phyloP scores from a whole-genome alignment of 2,329 filamentous ascomycete species.

The Xylaria multiplex region DNA sequence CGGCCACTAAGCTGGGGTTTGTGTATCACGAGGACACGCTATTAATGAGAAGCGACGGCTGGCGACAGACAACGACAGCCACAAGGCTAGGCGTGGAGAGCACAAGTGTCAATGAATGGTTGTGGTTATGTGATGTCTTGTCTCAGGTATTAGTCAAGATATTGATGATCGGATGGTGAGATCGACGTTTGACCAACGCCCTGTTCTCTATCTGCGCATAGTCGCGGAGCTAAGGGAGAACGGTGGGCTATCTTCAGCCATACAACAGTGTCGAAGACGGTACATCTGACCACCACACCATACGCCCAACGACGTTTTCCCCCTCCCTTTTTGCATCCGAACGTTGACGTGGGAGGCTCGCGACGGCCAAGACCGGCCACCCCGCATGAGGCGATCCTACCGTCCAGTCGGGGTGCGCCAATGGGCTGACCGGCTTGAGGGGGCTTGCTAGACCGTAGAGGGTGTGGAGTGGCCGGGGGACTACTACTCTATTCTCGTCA shows the following conservation, averaged over 20 bases:
- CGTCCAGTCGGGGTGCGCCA: conserved; percentile 21
- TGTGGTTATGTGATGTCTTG: neutral
- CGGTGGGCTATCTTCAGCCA: neutral
- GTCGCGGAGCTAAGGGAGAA: neutral
- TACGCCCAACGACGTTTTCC: neutral
- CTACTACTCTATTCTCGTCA: neutral
- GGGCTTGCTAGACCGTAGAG: conserved; percentile 2
- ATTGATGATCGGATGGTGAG: conserved; percentile 2
- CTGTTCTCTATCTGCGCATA: neutral
- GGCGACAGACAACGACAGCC: neutral
- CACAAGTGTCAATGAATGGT: neutral
- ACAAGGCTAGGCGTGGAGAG: neutral
- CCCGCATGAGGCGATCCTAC: conserved; percentile 9
- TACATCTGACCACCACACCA: conserved; percentile 14
- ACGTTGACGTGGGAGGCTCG: conserved; percentile 5
- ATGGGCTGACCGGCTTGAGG: conserved; percentile 16
- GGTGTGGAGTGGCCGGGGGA: neutral
- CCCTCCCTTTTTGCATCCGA: neutral
- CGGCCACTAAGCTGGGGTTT: neutral
- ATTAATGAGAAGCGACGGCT: neutral
- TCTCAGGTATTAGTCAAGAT: conserved; percentile 17
- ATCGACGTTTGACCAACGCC: no score
- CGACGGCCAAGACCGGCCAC: conserved; percentile 7
- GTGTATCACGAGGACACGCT: neutral
- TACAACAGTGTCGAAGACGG: neutral